Conservation (phyloP, 768 basidiomycete species). For the Scleroderma citrinum region DNA sequence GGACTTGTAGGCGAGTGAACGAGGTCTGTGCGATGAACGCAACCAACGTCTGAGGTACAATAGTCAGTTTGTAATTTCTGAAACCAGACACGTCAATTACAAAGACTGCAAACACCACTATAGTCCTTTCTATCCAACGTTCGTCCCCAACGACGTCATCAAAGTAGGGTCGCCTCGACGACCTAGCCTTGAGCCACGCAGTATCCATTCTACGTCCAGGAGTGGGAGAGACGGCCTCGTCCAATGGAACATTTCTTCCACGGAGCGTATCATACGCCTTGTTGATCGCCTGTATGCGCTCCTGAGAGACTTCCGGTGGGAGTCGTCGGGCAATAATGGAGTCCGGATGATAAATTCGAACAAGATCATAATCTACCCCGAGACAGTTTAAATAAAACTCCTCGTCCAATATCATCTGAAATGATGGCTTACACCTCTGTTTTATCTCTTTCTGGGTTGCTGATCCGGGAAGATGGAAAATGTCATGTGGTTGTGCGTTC, state of each 20-base stretch:
- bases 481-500: conserved; percentile 55
- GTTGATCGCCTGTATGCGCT: conserved; percentile 64
- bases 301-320: conserved; percentile 48
- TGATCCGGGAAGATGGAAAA: conserved; percentile 52
- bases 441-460: conserved; percentile 53
- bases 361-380: conserved; percentile 67
- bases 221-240: conserved; percentile 8
- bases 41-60: conserved; percentile 24
- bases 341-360: conserved; percentile 75
- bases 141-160: conserved; percentile 47
- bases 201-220: conserved; percentile 26
- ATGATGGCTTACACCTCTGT: conserved; percentile 43
- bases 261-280: conserved; percentile 62
- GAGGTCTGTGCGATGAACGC: conserved; percentile 30
- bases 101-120: conserved; percentile 48
- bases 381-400: conserved; percentile 2
- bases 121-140: conserved; percentile 58
- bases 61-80: not conserved
- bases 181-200: conserved; percentile 36
- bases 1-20: conserved; percentile 25
- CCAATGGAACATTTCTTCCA: conserved; percentile 33
- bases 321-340: conserved; percentile 39
- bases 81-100: conserved; percentile 28
- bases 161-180: conserved; percentile 38
- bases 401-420: not conserved